phyloP scores from a whole-genome alignment of 257 asterid genomes.

The Penstemon newberryi region DNA sequence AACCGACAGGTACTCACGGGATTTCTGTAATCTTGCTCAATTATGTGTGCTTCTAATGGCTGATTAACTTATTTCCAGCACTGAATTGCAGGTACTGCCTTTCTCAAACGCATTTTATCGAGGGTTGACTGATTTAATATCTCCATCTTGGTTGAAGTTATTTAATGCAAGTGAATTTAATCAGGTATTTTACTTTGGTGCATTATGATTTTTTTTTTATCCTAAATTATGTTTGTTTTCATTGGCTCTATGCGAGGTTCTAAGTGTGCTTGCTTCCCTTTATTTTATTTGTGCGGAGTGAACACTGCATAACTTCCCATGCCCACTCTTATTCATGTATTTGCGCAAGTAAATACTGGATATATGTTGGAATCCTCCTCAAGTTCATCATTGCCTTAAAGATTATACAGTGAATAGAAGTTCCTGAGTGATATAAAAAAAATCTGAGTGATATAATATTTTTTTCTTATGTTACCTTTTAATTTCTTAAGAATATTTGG shows the following conservation, averaged over 20 bases:
- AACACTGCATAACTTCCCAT: constrained; percentile 2
- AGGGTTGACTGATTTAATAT: constrained; percentile 88
- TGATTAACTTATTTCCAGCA: constrained; percentile 31
- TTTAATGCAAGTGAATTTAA: constrained; percentile 93
- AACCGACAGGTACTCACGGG: constrained; percentile 74
- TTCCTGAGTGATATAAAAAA: background rate
- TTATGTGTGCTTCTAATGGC: constrained; percentile 30
- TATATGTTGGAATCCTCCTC: constrained; percentile 4
- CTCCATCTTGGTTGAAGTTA: constrained; percentile 94
- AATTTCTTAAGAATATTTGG: too few species aligned
- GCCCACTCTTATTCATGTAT: background rate
- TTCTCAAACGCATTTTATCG: constrained; percentile 93
- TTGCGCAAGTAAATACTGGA: constrained; percentile 9
- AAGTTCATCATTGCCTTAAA: constrained; percentile 3
- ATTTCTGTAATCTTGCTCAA: constrained; percentile 24
- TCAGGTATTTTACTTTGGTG: constrained; percentile 60
- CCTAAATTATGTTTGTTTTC: constrained; percentile 5
- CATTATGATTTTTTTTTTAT: constrained; percentile 23
- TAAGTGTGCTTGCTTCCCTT: constrained; percentile 17
- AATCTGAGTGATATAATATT: too few species aligned
- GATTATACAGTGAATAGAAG: background rate
- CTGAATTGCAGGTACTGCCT: constrained; percentile 76
- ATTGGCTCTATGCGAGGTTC: background rate
- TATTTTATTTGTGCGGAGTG: constrained; percentile 18
- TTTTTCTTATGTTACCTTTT: background rate